Percentiles rank a stretch among this genome's conserved stretches.
phyloP scores from a whole-genome alignment of 768 basidiomycete genomes.

The Plicaturopsis crispa region DNA sequence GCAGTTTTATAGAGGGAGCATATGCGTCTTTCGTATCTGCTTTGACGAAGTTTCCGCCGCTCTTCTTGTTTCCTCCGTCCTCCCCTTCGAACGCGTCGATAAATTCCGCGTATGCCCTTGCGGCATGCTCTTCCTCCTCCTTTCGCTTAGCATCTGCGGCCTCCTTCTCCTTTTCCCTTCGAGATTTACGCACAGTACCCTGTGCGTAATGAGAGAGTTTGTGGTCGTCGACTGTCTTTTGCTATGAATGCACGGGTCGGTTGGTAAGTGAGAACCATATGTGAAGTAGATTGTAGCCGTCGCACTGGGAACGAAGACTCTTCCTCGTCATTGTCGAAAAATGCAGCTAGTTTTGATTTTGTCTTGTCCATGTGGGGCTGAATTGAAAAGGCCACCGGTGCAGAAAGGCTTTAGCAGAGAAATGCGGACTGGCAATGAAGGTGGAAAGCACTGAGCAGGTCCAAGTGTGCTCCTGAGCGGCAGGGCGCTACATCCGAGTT shows the following conservation, averaged over 20 bases:
- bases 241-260: slow-evolving; percentile 47
- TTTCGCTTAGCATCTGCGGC: slow-evolving; percentile 84
- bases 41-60: slow-evolving; percentile 55
- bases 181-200: slow-evolving; percentile 84
- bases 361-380: background rate
- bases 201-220: slow-evolving; percentile 83
- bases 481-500: slow-evolving; percentile 41
- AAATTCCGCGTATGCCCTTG: slow-evolving; percentile 78
- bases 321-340: slow-evolving; percentile 82
- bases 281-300: slow-evolving; percentile 60
- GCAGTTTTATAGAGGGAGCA: slow-evolving; percentile 24
- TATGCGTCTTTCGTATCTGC: slow-evolving; percentile 47
- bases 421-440: too few species aligned
- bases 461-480: too few species aligned
- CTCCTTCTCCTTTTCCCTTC: slow-evolving; percentile 88
- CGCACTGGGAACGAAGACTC: slow-evolving; percentile 88
- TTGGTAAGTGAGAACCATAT: slow-evolving; percentile 52
- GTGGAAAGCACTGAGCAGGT: too few species aligned
- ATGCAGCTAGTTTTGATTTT: slow-evolving; percentile 54
- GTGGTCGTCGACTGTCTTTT: slow-evolving; percentile 78
- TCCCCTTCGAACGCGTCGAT: slow-evolving; percentile 79
- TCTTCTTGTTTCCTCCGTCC: slow-evolving; percentile 39
- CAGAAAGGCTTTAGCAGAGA: too few species aligned
- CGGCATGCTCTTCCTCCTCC: slow-evolving; percentile 77
- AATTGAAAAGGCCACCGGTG: too few species aligned